Evolutionary conservation across 768 basidiomycete genomes (phyloP), one percentile per base, ranked within the genome.

Genomic region (Austroboletus eburneus): DNA sequence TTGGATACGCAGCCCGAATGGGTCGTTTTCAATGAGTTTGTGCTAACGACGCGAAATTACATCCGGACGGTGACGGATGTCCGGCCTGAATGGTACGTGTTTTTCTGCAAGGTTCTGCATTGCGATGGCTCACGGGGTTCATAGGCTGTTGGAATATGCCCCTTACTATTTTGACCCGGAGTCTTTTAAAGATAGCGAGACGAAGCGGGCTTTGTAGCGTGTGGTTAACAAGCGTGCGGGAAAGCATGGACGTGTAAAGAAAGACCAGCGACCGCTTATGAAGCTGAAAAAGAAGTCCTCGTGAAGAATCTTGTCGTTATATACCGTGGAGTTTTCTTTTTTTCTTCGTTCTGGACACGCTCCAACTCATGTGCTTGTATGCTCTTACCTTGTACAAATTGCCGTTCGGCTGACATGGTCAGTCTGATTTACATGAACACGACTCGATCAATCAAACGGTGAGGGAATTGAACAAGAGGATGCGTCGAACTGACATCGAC

Each of bases 21-120:
- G 92, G 90, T 94, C 3, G 63, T 90, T 9, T 93, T 87, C 73
- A 91, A 94, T 59, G 93, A 95, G 68, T 99, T 97, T 57, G 91
- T 97, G 9, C 69, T 97, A 54, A 98, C 94, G 8, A 89, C 90
- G 5, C 69, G 83, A 39, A 84, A 79, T 49, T 98, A 87, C 60
- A 93, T 99, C 61, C 83, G 96, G 22, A 95, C 90, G 0, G 91
- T 95, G n/a, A 84, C 93, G 0, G 91, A 92, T 44, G 78, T 95
- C 45, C 74, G 78, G 59, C 77, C 86, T 3, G 92, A 95, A 58
- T 98, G 96, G 92, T 90, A 61, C 35, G 75, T 69, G 7, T 10
- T 43, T 34, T 12, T n/a, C 27, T 6, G 27, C 27, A n/a, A n/a
- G 27, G 27, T 6, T 27, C 12, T 27, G 12, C 27, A 12, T 27